Evolutionary conservation across 768 basidiomycete species (phyloP).

Genomic region (Lactarius vividus): DNA sequence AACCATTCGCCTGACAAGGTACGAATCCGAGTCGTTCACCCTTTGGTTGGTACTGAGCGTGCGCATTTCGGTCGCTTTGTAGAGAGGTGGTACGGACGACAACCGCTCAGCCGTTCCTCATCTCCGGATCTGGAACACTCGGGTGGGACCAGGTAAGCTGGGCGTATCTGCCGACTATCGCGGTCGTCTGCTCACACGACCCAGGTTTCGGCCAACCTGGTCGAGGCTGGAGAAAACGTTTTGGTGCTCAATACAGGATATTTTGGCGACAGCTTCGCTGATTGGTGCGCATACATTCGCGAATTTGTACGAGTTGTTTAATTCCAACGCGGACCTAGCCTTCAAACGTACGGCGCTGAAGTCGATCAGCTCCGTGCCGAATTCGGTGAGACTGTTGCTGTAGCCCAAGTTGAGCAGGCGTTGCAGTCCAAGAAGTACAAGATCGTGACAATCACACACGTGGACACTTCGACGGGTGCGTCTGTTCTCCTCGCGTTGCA

Average conservation of each 20-base stretch:
- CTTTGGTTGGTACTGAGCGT: conserved; percentile 9
- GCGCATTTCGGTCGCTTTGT: background rate
- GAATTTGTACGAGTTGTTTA: background rate
- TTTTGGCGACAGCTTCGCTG: conserved; percentile 88
- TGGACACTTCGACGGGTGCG: conserved; percentile 82
- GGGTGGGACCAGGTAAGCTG: conserved; percentile 87
- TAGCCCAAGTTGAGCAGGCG: conserved; percentile 59
- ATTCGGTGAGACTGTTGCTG: conserved; percentile 71
- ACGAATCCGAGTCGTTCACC: conserved; percentile 27
- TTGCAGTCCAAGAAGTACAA: conserved; percentile 83
- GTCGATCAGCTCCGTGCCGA: conserved; percentile 82
- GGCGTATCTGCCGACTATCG: conserved; percentile 6
- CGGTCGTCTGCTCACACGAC: background rate
- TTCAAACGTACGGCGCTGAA: conserved; percentile 84
- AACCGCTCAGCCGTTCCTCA: conserved; percentile 84
- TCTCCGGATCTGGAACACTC: conserved; percentile 92
- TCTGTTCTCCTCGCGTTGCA: conserved; percentile 10
- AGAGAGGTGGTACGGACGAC: conserved; percentile 79
- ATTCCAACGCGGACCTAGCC: conserved; percentile 40
- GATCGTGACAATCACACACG: conserved; percentile 89
- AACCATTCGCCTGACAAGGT: conserved; percentile 82
- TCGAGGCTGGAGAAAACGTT: conserved; percentile 75
- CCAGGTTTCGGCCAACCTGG: conserved; percentile 84
- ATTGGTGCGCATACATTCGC: conserved; percentile 57
- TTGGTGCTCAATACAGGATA: conserved; percentile 90